A percentile compares a stretch with the other conserved stretches of the same genome.
phyloP scores from a whole-genome alignment of 805 yeast genomes.

The Ogataea corticis region DNA sequence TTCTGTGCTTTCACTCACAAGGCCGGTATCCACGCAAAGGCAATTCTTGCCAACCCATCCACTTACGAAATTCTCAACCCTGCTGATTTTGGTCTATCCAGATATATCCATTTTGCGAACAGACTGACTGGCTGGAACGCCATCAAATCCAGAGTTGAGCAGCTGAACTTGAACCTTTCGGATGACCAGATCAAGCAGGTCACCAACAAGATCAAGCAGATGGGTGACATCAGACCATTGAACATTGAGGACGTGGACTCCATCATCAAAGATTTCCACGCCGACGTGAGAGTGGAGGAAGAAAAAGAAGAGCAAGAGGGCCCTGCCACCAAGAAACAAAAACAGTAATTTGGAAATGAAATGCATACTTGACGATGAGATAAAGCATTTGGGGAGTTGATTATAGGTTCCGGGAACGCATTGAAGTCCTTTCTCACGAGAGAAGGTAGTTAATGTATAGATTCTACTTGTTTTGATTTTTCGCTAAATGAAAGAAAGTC shows the following conservation, averaged over 20 bases:
- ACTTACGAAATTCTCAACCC: conserved; percentile 62
- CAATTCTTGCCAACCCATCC: conserved; percentile 63
- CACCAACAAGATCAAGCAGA: conserved; percentile 52
- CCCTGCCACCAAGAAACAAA: conserved; percentile 41
- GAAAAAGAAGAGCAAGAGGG: conserved; percentile 22
- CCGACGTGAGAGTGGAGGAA: conserved; percentile 36
- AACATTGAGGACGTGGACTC: conserved; percentile 63
- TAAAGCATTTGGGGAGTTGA: conserved; percentile 5
- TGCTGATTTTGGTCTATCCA: conserved; percentile 57
- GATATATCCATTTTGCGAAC: conserved; percentile 62
- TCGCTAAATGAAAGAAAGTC: too few relatives aligned
- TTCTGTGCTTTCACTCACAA: conserved; percentile 66
- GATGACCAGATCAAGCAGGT: conserved; percentile 60
- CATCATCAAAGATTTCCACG: conserved; percentile 55
- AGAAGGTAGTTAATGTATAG: conserved; percentile 1
- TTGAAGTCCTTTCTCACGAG: conserved; percentile 3
- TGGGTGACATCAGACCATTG: conserved; percentile 61
- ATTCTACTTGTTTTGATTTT: conserved; percentile 2
- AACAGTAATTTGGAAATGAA: conserved; percentile 9
- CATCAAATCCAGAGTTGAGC: conserved; percentile 60
- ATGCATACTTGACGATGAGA: conserved; percentile 4
- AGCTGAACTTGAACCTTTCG: conserved; percentile 53
- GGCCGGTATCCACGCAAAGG: conserved; percentile 66
- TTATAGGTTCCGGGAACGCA: neutral
- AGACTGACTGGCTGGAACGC: conserved; percentile 67